Base-by-base conservation (phyloP, 148 eudicot genomes). In the Tetragonia tetragonoides region DNA sequence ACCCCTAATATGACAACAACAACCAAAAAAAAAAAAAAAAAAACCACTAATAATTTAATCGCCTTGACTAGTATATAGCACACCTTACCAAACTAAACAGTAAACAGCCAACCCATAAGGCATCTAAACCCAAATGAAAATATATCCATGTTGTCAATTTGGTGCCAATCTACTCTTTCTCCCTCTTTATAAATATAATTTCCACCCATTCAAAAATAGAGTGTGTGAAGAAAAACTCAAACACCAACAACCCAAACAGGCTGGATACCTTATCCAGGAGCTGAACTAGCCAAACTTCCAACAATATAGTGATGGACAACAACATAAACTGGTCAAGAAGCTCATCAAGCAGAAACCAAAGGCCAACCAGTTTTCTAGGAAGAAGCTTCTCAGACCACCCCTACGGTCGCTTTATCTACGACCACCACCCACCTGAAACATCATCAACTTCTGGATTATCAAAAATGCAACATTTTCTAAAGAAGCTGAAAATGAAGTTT, bases 401-500 rank as follows among this genome's bases (percentile, higher is more conserved):
- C 17, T 84, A 84, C 57, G 84, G 83, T 18, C 85, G 78, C 6
- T 66, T 79, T 51, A 73, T 54, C 39, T 74, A 83, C 11, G 57
- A 61, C 10, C 57, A 53, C 17, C 16, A 53, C 16, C 24, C 61
- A 24, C 28, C 70, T 12, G 3, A 10, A 60, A 18, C 79, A 77
- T 40, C 66, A 40, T 66, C 77, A 14, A 23, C 41, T 0, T 47
- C 51, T 18, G 1, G 11, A 72, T 10, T 69, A 12, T 65, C 86
- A 3, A 86, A 78, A 77, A 76, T 73, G 59, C 80, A 88, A 7
- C 49, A 41, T 12, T 68, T 88, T 49, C 87, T 87, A 81, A 86
- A 67, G 61, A 77, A 68, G 21, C 28, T 89, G n/a, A 89, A 83
- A 85, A 89, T 84, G 78, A 91, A 85, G 83, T 77, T 89, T 15